Conservation (phyloP, 1,139 yeast genomes). For the Sugiyamaella castrensis region DNA sequence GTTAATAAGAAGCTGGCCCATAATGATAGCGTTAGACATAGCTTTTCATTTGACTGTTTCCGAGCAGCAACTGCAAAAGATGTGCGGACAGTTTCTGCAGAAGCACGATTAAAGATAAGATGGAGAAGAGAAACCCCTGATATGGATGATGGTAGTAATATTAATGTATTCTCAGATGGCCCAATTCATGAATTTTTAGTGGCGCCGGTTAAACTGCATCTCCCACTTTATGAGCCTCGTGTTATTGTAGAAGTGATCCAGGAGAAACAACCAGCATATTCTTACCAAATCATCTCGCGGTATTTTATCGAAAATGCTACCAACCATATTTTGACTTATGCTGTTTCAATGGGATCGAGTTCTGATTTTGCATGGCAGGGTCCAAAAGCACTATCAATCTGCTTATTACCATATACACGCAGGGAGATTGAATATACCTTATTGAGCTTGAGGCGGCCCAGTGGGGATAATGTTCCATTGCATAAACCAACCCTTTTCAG, state of each 20-base stretch:
- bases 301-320: constrained; percentile 75
- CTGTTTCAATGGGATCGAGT: constrained; percentile 45
- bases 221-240: constrained; percentile 71
- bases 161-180: no score
- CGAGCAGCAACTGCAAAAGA: constrained; percentile 27
- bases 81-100: constrained; percentile 34
- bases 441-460: constrained; percentile 28
- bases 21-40: constrained; percentile 29
- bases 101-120: constrained; percentile 30
- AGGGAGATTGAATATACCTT: constrained; percentile 45
- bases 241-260: constrained; percentile 44
- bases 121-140: constrained; percentile 31
- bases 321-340: constrained; percentile 60
- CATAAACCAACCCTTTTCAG: constrained; percentile 35
- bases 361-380: constrained; percentile 42
- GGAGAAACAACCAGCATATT: constrained; percentile 1
- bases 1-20: constrained; percentile 23
- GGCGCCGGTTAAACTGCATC: constrained; percentile 39
- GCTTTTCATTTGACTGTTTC: constrained; percentile 29
- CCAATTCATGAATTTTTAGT: constrained; percentile 22
- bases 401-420: constrained; percentile 62
- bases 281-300: not conserved
- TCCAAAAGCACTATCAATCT: constrained; percentile 39
- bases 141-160: not conserved
- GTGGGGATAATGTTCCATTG: not conserved